Conservation (phyloP, 805 yeast species). For the Ogataea corticis region DNA sequence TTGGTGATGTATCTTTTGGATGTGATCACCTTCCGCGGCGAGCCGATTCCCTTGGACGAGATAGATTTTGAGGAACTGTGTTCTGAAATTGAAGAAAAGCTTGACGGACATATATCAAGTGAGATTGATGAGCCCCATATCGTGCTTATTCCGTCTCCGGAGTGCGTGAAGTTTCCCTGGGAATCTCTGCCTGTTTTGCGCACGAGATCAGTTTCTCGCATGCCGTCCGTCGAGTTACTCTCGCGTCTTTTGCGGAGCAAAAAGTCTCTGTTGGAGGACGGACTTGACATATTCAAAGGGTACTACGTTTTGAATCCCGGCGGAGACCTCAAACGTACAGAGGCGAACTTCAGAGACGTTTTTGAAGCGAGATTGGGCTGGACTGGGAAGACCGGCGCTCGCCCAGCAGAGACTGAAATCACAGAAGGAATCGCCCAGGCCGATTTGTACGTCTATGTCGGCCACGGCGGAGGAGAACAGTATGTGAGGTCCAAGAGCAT, state of each 20-base stretch:
- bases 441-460: slow-evolving; percentile 71
- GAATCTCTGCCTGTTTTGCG: slow-evolving; percentile 68
- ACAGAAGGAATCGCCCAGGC: slow-evolving; percentile 40
- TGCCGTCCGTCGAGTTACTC: slow-evolving; percentile 64
- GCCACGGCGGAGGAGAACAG: slow-evolving; percentile 97
- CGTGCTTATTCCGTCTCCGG: slow-evolving; percentile 66
- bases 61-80: slow-evolving; percentile 58
- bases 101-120: slow-evolving; percentile 34
- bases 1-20: slow-evolving; percentile 63
- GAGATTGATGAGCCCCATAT: slow-evolving; percentile 44
- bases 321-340: slow-evolving; percentile 71
- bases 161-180: slow-evolving; percentile 83
- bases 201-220: slow-evolving; percentile 61
- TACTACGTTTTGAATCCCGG: slow-evolving; percentile 80
- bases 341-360: slow-evolving; percentile 48
- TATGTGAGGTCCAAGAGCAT: slow-evolving; percentile 60
- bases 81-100: slow-evolving; percentile 49
- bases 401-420: slow-evolving; percentile 61
- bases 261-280: slow-evolving; percentile 14
- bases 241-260: slow-evolving; percentile 35
- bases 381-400: slow-evolving; percentile 51
- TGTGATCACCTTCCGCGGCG: slow-evolving; percentile 61
- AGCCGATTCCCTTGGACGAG: slow-evolving; percentile 63
- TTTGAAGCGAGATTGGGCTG: slow-evolving; percentile 46
- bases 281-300: slow-evolving; percentile 36